These are phyloP conservation scores for Exophiala viscosa DNA, from an alignment of 2,329 filamentous ascomycete species.

Conservation along the genomic window DNA sequence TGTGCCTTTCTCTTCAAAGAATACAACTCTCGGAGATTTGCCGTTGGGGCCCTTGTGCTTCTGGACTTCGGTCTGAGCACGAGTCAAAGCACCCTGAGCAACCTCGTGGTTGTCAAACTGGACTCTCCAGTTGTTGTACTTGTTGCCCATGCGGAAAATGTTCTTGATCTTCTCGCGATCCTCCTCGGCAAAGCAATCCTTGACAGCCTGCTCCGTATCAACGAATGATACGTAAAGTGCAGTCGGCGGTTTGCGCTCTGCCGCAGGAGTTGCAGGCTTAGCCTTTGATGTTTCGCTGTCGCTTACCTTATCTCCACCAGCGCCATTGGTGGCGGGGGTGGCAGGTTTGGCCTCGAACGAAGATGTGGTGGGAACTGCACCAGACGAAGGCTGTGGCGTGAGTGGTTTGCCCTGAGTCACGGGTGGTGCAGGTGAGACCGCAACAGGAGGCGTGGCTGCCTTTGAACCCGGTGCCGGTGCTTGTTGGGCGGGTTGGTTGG, in stretches of 20 bases:
- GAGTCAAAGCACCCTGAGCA: conserved; percentile 72
- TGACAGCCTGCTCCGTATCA: conserved; percentile 75
- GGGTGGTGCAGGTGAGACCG: conserved; percentile 40
- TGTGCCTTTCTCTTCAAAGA: conserved; percentile 67
- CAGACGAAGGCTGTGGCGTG: conserved; percentile 45
- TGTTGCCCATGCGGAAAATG: conserved; percentile 60
- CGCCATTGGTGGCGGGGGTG: conserved; percentile 48
- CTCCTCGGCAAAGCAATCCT: conserved; percentile 76
- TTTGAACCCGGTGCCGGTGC: conserved; percentile 14
- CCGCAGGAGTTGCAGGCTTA: conserved; percentile 51
- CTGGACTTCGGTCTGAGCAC: conserved; percentile 67
- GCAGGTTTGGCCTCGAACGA: conserved; percentile 38
- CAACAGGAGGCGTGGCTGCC: conserved; percentile 30
- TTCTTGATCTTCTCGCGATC: conserved; percentile 76
- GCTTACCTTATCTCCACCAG: conserved; percentile 43
- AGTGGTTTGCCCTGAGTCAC: conserved; percentile 50
- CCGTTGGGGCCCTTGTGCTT: conserved; percentile 65
- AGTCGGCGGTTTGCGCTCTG: conserved; percentile 63
- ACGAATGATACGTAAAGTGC: conserved; percentile 89
- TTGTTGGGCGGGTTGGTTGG: conserved; percentile 26
- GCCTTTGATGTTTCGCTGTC: conserved; percentile 51
- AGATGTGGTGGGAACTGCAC: conserved; percentile 28
- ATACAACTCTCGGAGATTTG: conserved; percentile 75
- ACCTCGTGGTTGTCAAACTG: conserved; percentile 78
- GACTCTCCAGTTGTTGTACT: conserved; percentile 78